Percentiles rank a stretch among this genome's conserved stretches.
These are phyloP conservation scores for Barbarea vulgaris DNA, from an alignment of 345 rosid species.

Conservation along the genomic window DNA sequence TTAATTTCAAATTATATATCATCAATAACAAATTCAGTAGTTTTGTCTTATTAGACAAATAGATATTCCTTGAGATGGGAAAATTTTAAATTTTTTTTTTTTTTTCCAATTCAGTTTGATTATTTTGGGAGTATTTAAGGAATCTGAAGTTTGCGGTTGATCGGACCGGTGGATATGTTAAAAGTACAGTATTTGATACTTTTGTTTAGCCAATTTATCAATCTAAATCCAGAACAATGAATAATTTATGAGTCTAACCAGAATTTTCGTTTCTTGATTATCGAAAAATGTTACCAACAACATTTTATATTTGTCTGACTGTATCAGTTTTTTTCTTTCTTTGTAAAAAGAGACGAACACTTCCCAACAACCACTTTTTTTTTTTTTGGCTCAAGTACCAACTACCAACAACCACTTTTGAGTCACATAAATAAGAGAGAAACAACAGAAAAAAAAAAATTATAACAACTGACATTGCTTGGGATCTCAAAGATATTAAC, in stretches of 20 bases:
- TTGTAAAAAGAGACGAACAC: neutral
- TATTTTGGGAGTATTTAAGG: too few relatives aligned
- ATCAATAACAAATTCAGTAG: neutral
- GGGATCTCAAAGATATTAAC: neutral
- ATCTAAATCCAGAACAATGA: neutral
- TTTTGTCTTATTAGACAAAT: neutral
- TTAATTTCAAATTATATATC: neutral
- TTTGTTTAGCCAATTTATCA: neutral
- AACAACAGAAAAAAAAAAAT: neutral
- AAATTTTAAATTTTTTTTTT: too few relatives aligned
- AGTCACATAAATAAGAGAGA: neutral
- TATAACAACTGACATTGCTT: neutral
- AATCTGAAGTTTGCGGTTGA: neutral
- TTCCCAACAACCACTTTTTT: slow-evolving; percentile 20
- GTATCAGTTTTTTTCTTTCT: neutral
- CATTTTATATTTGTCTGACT: neutral
- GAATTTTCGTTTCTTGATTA: neutral
- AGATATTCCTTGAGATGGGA: too few relatives aligned
- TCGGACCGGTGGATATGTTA: slow-evolving; percentile 7
- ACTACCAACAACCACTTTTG: slow-evolving; percentile 10
- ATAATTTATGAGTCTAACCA: too few relatives aligned
- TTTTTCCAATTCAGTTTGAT: too few relatives aligned
- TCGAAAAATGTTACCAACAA: neutral
- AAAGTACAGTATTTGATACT: neutral
- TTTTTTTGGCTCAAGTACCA: too few relatives aligned